These are phyloP conservation scores for Inonotus obliquus DNA, from an alignment of 1,284 basidiomycete species.

Conservation along the genomic window DNA sequence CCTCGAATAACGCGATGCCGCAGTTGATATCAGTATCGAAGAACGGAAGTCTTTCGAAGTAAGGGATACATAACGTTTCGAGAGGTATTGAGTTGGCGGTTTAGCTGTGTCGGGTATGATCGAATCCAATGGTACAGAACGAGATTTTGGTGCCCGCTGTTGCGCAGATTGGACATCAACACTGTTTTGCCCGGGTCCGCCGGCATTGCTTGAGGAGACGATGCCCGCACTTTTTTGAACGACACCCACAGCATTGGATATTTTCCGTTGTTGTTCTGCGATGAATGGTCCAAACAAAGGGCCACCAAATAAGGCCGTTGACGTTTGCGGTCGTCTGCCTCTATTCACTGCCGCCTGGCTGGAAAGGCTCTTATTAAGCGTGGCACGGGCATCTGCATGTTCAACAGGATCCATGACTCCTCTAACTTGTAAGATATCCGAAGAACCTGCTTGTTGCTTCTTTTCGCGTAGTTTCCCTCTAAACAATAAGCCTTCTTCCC, in stretches of 20 bases:
- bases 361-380: conserved; percentile 27
- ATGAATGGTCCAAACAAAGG: conserved; percentile 59
- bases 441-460: conserved; percentile 24
- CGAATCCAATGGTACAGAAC: conserved; percentile 83
- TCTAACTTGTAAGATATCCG: conserved; percentile 14
- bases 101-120: conserved; percentile 84
- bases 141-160: conserved; percentile 25
- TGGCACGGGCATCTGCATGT: conserved; percentile 17
- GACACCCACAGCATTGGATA: conserved; percentile 28
- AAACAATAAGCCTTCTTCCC: conserved; percentile 61
- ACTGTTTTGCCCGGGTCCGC: conserved; percentile 9
- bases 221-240: conserved; percentile 21
- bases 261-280: conserved; percentile 45
- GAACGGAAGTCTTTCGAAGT: conserved; percentile 67
- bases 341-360: conserved; percentile 19
- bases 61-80: conserved; percentile 64
- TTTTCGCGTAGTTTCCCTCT: conserved; percentile 46
- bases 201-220: conserved; percentile 6
- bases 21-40: conserved; percentile 52
- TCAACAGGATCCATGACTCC: conserved; percentile 21
- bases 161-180: conserved; percentile 22
- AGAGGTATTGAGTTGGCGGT: conserved; percentile 81
- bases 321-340: not conserved
- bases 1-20: conserved; percentile 50
- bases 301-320: conserved; percentile 32